A percentile compares a stretch with the other conserved stretches of the same genome.
phyloP scores from a whole-genome alignment of 2,329 filamentous ascomycete genomes.

The Neophaeococcomyces aloes region DNA sequence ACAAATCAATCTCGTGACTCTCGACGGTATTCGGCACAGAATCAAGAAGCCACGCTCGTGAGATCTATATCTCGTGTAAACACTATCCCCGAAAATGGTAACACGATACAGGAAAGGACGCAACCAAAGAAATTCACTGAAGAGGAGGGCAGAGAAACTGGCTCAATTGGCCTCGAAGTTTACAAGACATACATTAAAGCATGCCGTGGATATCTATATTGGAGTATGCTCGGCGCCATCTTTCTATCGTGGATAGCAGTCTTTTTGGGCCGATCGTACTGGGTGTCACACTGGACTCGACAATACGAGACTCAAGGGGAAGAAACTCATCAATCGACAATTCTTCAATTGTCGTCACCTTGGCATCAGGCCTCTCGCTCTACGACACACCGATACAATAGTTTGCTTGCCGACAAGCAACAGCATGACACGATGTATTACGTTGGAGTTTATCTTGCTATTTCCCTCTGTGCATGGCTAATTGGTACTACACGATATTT shows the following conservation, averaged over 20 bases:
- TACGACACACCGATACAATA: constrained; percentile 14
- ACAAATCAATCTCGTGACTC: constrained; percentile 21
- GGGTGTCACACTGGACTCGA: constrained; percentile 38
- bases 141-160: constrained; percentile 62
- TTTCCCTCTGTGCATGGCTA: constrained; percentile 45
- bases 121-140: constrained; percentile 61
- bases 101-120: constrained; percentile 32
- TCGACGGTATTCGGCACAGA: constrained; percentile 13
- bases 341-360: not conserved
- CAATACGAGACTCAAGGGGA: constrained; percentile 24
- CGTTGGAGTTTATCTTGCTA: constrained; percentile 54
- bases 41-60: constrained; percentile 10
- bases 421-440: constrained; percentile 41
- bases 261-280: constrained; percentile 31
- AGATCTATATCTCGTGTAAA: constrained; percentile 5
- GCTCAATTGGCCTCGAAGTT: constrained; percentile 56
- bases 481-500: constrained; percentile 54
- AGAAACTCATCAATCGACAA: not conserved
- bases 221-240: constrained; percentile 15
- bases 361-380: constrained; percentile 13
- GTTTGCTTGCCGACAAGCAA: not conserved
- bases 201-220: constrained; percentile 46
- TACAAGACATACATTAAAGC: constrained; percentile 58
- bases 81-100: constrained; percentile 11
- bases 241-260: constrained; percentile 18